A percentile compares a stretch with the other conserved stretches of the same genome.
Conservation (phyloP, 495 filamentous ascomycete genomes). For the Lasiosphaeria ovina region DNA sequence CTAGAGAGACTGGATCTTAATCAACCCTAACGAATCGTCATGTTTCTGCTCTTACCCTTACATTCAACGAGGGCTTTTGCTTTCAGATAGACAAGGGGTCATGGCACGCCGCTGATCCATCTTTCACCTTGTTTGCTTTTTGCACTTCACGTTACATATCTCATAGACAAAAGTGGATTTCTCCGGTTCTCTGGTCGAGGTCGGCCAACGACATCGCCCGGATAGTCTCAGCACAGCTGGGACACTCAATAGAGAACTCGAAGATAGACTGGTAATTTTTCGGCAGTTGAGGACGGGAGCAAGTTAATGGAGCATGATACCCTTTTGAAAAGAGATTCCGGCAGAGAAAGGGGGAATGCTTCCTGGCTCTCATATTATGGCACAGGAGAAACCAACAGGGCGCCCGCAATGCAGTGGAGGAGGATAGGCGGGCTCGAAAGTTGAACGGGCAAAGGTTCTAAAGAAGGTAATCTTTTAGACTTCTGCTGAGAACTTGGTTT, state of each 20-base stretch:
- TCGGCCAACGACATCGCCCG: conserved; percentile 25
- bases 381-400: conserved; percentile 27
- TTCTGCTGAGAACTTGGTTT: conserved; percentile 25
- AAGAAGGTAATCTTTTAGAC: conserved; percentile 3
- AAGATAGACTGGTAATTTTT: conserved; percentile 46
- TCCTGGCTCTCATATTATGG: conserved; percentile 28
- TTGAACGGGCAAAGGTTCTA: conserved; percentile 6
- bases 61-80: conserved; percentile 40
- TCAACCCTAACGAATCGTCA: conserved; percentile 38
- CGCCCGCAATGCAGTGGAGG: conserved; percentile 10
- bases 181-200: conserved; percentile 48
- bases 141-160: conserved; percentile 37
- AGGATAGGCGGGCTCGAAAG: conserved; percentile 11
- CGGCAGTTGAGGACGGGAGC: conserved; percentile 39
- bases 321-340: conserved; percentile 32
- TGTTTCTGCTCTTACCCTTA: conserved; percentile 40
- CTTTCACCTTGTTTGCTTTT: conserved; percentile 16
- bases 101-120: conserved; percentile 33
- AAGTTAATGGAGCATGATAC: conserved; percentile 38
- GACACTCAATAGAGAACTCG: conserved; percentile 28
- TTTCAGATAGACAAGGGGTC: conserved; percentile 41
- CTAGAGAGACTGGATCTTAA: conserved; percentile 32
- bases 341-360: conserved; percentile 26
- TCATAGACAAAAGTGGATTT: conserved; percentile 64
- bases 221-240: conserved; percentile 23